A percentile compares a stretch with the other conserved stretches of the same genome.
Evolutionary conservation across 352 stramenopile species (phyloP).

Genomic region (Globisporangium perplexum): DNA sequence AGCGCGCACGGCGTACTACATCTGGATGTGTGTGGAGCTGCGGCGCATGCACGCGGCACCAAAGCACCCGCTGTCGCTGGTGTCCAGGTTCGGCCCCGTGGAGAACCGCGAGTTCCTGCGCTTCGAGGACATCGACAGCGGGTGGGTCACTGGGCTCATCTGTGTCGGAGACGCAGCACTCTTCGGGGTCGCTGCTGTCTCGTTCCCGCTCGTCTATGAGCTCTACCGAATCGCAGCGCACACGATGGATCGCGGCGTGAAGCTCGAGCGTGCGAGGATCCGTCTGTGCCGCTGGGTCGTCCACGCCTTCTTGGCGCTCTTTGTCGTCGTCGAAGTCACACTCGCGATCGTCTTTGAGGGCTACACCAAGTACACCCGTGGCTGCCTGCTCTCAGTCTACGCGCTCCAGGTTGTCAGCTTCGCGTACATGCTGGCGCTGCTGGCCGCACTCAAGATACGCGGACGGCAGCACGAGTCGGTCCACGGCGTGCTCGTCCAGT

Average conservation of each 20-base stretch:
- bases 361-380: slow-evolving; percentile 31
- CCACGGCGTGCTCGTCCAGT: slow-evolving; percentile 43
- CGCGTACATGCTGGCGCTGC: slow-evolving; percentile 32
- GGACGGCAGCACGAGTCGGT: slow-evolving; percentile 48
- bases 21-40: slow-evolving; percentile 23
- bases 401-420: slow-evolving; percentile 34
- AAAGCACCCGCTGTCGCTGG: slow-evolving; percentile 21
- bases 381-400: slow-evolving; percentile 33
- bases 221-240: slow-evolving; percentile 44
- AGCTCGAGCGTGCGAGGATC: slow-evolving; percentile 39
- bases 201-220: slow-evolving; percentile 51
- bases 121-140: slow-evolving; percentile 17
- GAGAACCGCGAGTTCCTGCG: slow-evolving; percentile 35
- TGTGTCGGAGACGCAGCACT: slow-evolving; percentile 44
- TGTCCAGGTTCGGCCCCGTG: slow-evolving; percentile 31
- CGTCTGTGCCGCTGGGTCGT: slow-evolving; percentile 23
- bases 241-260: slow-evolving; percentile 52
- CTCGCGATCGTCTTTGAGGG: slow-evolving; percentile 18
- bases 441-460: slow-evolving; percentile 37
- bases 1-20: slow-evolving; percentile 15
- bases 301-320: slow-evolving; percentile 23
- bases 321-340: slow-evolving; percentile 19
- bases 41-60: slow-evolving; percentile 20
- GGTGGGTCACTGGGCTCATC: slow-evolving; percentile 26
- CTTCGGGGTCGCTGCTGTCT: slow-evolving; percentile 37